A percentile compares a stretch with the other conserved stretches of the same genome.
These are phyloP conservation scores for Rasamsonia emersonii DNA, from an alignment of 2,329 filamentous ascomycete species.

Conservation along the genomic window DNA sequence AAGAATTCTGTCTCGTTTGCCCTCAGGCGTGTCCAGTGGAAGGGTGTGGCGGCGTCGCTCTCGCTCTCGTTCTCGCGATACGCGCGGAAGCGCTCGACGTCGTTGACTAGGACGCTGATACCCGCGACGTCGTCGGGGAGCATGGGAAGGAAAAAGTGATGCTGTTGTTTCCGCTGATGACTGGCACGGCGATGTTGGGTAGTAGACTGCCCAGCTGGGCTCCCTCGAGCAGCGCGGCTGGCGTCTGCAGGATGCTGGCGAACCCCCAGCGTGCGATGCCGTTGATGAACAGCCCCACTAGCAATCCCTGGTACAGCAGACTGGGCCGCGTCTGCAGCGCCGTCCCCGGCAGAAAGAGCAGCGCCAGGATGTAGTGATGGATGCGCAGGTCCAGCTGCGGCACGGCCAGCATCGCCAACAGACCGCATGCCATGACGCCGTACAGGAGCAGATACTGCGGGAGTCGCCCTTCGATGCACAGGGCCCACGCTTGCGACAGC, in stretches of 20 bases:
- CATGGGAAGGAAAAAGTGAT: conserved; percentile 29
- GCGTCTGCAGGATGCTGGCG: conserved; percentile 51
- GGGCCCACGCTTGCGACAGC: conserved; percentile 47
- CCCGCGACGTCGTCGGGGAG: conserved; percentile 38
- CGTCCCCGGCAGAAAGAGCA: conserved; percentile 51
- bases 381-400: conserved; percentile 53
- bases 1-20: conserved; percentile 30
- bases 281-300: conserved; percentile 55
- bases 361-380: conserved; percentile 54
- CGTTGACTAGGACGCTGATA: conserved; percentile 52
- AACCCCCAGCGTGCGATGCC: conserved; percentile 58
- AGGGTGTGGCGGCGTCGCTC: conserved; percentile 10
- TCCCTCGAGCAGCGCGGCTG: conserved; percentile 37
- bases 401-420: conserved; percentile 44
- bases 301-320: conserved; percentile 52
- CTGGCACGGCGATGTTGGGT: conserved; percentile 18
- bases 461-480: conserved; percentile 51
- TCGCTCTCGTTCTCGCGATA: conserved; percentile 25
- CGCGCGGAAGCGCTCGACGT: conserved; percentile 50
- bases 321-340: conserved; percentile 50
- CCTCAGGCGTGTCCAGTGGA: conserved; percentile 26
- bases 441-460: conserved; percentile 43
- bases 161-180: conserved; percentile 16
- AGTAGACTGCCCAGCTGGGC: conserved; percentile 25
- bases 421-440: conserved; percentile 36